Conservation (phyloP, 176 grass and related monocot genomes). For the Zoysia pacifica region DNA sequence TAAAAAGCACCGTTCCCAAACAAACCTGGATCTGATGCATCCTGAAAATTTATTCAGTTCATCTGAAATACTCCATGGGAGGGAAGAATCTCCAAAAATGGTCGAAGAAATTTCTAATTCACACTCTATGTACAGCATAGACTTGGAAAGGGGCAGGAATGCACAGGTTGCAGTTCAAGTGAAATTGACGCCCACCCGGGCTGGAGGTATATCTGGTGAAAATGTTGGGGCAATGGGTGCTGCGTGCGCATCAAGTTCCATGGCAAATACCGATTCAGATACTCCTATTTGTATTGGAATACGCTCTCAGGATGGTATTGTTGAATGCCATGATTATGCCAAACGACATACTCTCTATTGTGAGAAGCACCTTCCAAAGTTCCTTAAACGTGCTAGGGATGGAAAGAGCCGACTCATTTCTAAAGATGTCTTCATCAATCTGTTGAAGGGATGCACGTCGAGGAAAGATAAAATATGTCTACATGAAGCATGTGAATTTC, state of each 20-base stretch:
- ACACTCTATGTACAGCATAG: constrained; percentile 26
- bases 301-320: constrained; percentile 43
- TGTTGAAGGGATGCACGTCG: constrained; percentile 73
- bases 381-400: constrained; percentile 96
- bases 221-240: constrained; percentile 52
- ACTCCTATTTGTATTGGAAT: constrained; percentile 63
- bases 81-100: constrained; percentile 36
- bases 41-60: constrained; percentile 47
- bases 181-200: constrained; percentile 33
- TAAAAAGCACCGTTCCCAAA: constrained; percentile 78
- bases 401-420: constrained; percentile 92
- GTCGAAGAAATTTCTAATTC: constrained; percentile 42
- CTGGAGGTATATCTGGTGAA: constrained; percentile 50
- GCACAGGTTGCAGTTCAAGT: constrained; percentile 38
- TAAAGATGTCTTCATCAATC: constrained; percentile 86
- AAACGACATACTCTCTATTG: constrained; percentile 86
- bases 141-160: constrained; percentile 27
- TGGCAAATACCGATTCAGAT: constrained; percentile 43
- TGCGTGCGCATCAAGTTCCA: constrained; percentile 42
- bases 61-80: constrained; percentile 39
- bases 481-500: constrained; percentile 87
- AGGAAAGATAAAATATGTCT: constrained; percentile 82
- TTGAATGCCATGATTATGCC: constrained; percentile 82
- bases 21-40: constrained; percentile 49
- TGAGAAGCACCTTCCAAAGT: constrained; percentile 90